These are phyloP conservation scores for Acanthamoeba royreba DNA, from an alignment of 208 protist species.

Conservation along the genomic window DNA sequence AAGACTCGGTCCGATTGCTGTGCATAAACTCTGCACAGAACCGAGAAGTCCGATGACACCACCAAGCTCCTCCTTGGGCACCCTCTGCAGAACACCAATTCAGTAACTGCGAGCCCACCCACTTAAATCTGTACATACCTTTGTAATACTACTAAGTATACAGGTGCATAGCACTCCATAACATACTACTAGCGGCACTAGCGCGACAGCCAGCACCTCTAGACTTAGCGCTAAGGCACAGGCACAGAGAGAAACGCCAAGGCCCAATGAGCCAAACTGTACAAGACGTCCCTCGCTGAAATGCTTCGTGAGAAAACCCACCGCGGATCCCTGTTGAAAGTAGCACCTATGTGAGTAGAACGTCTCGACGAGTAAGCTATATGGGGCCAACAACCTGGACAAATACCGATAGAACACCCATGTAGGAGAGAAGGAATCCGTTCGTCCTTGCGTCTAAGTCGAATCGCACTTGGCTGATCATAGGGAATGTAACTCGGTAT, in stretches of 20 bases:
- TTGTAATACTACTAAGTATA: background rate
- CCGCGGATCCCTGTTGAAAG: background rate
- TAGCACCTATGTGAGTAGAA: background rate
- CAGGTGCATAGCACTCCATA: background rate
- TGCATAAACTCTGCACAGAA: background rate
- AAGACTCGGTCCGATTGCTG: background rate
- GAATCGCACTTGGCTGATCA: slow-evolving; percentile 9
- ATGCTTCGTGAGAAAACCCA: background rate
- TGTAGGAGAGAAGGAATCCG: slow-evolving; percentile 13
- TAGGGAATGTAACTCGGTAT: background rate
- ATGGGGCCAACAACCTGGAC: background rate
- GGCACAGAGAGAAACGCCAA: background rate
- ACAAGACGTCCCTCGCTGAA: background rate
- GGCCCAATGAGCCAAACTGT: background rate
- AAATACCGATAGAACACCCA: background rate
- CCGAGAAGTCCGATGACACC: background rate
- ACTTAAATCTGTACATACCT: background rate
- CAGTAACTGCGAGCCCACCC: background rate
- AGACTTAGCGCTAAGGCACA: background rate
- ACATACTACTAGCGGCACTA: background rate
- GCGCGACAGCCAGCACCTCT: background rate
- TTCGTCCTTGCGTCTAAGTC: background rate
- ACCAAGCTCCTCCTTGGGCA: background rate
- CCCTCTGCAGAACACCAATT: background rate
- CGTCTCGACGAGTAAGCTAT: background rate